Evolutionary conservation across 2,329 filamentous ascomycete genomes (phyloP), one percentile per base, ranked within the genome.

Genomic region (Cladophialophora yegresii): DNA sequence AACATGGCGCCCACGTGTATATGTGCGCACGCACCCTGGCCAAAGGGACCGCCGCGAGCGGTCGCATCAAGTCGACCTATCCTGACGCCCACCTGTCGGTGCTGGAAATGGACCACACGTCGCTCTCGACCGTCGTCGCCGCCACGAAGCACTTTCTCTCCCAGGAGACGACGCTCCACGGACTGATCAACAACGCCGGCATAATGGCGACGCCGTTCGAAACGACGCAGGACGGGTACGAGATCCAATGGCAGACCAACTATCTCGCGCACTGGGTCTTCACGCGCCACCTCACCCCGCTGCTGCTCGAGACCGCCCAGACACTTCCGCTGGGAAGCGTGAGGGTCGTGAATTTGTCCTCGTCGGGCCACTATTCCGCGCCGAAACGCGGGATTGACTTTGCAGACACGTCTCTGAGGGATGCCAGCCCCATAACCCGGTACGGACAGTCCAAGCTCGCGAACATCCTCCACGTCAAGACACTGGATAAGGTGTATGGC

Each of bases 371-470:
- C 57, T 47, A 63, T 20, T 40, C 70, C 57, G 61, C 59, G 13
- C 72, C 71, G 55, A 64, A 49, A 54, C 68, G 70, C 10, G 76
- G 77, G 16, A 75, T 80, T 28, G 61, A 75, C 3, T 77, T 75
- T 54, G 74, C 64, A 7, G 58, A 69, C 30, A 67, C 66, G 5
- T 28, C 58, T 20, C 63, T 56, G 9, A 79, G 77, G 57, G 50
- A 51, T 23, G 43, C 51, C 26, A 63, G 65, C 49, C 73, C 70
- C 28, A 77, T 76, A 73, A 30, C 60, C 4, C 78, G 80, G 26
- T 84, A 84, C 71, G 81, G 79, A 4, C 76, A 80, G 50, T 77
- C 76, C 33, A 84, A 84, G 67, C 75, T 84, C 7, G 80, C 81
- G 2, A 83, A 83, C 54, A 73, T 84, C 13, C 76, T 83, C 0